phyloP scores from a whole-genome alignment of 2,329 filamentous ascomycete genomes.

The Emergomyces orientalis region DNA sequence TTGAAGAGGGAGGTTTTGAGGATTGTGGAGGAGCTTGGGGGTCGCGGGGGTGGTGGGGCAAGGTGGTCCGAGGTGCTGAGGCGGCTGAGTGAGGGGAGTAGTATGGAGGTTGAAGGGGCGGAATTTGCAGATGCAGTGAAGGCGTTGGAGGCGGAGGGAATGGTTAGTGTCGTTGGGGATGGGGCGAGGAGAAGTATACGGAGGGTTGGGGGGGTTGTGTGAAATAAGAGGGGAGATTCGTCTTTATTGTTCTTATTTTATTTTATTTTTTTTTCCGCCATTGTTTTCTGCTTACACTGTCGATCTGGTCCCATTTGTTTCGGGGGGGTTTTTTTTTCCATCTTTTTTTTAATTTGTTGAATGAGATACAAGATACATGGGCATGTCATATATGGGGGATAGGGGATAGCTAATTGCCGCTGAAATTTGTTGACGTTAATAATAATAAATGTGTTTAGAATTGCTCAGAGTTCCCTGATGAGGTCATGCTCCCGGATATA shows the following conservation, averaged over 20 bases:
- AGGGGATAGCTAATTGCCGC: no score
- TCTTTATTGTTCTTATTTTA: neutral
- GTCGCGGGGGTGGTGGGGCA: slow-evolving; percentile 52
- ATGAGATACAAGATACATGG: neutral
- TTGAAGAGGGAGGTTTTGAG: slow-evolving; percentile 68
- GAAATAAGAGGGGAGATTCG: neutral
- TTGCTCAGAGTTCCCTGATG: no score
- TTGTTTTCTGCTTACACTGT: no score
- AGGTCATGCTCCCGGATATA: neutral
- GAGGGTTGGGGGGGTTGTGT: slow-evolving; percentile 53
- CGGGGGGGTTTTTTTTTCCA: neutral
- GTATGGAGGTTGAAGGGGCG: slow-evolving; percentile 58
- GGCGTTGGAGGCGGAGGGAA: slow-evolving; percentile 73
- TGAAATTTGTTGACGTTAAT: no score
- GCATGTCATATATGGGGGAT: neutral
- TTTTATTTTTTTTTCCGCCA: neutral
- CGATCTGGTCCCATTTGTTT: neutral
- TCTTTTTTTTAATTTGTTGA: neutral
- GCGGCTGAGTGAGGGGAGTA: slow-evolving; percentile 60
- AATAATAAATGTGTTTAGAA: no score
- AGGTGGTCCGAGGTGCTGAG: slow-evolving; percentile 70
- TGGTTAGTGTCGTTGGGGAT: slow-evolving; percentile 71
- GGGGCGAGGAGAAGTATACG: slow-evolving; percentile 74
- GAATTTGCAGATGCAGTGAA: slow-evolving; percentile 80
- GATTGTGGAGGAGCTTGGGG: slow-evolving; percentile 71